Evolutionary conservation across 257 asterid species (phyloP).

Genomic region (Gardenia jasminoides): DNA sequence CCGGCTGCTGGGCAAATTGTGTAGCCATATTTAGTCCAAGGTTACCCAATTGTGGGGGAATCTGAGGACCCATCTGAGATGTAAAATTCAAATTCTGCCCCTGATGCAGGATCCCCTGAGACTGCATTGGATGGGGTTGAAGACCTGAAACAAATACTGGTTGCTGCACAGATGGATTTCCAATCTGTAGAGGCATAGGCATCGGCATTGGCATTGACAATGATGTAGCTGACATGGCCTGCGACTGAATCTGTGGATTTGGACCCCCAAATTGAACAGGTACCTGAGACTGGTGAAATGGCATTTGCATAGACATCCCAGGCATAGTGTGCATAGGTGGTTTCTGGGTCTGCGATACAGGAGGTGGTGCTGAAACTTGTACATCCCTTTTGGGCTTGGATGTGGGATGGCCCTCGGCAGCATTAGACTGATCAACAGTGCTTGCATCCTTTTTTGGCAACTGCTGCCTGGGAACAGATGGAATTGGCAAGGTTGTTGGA

Average conservation of each 20-base stretch:
- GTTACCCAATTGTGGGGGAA: conserved; percentile 74
- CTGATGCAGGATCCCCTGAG: conserved; percentile 83
- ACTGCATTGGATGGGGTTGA: conserved; percentile 74
- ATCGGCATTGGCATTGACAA: conserved; percentile 54
- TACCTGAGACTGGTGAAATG: conserved; percentile 58
- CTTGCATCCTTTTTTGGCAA: conserved; percentile 52
- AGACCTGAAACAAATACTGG: conserved; percentile 64
- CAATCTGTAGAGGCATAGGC: conserved; percentile 58
- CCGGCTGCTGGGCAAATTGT: conserved; percentile 71
- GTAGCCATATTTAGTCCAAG: conserved; percentile 62
- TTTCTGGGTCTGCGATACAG: conserved; percentile 56
- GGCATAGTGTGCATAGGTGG: conserved; percentile 51
- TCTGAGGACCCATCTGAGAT: conserved; percentile 64
- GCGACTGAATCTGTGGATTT: conserved; percentile 76
- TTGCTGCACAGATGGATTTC: conserved; percentile 68
- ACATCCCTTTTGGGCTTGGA: conserved; percentile 60
- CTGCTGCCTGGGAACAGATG: conserved; percentile 62
- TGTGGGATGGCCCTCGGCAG: conserved; percentile 43
- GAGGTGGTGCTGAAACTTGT: conserved; percentile 50
- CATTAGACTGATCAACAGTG: conserved; percentile 39
- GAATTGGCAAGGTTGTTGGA: conserved; percentile 48
- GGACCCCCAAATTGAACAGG: conserved; percentile 75
- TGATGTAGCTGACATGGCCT: conserved; percentile 64
- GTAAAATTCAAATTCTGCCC: conserved; percentile 63
- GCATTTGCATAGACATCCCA: conserved; percentile 59